Base-by-base conservation (phyloP, 306 rosid genomes). In the Acacia melanoxylon region DNA sequence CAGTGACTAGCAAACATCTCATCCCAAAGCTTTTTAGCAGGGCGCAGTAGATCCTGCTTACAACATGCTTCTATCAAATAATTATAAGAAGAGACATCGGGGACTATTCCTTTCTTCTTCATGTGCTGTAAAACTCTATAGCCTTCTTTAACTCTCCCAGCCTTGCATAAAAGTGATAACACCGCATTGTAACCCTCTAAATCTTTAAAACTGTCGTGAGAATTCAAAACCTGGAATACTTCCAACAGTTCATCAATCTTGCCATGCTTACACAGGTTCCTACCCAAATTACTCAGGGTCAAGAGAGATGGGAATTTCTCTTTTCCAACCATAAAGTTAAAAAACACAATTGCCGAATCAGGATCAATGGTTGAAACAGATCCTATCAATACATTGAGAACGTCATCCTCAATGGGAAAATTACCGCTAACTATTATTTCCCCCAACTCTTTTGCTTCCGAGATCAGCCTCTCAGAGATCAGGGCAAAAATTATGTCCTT, bases 21-120 rank as follows among this genome's bases (percentile, higher is more conserved):
- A 86, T 95, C 98, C 99, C 99, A 93, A 22, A 93, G 94, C 89
- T 86, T 89, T 79, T 76, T 89, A 19, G 98, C 98, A 15, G 99
- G 99, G 67, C 95, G 92, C 75, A 93, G 82, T 35, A 91, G 83
- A 82, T 91, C 98, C 78, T 90, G 95, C 83, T 89, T 87, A 77
- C 99, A 95, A 79, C 98, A 95, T 5, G 95, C 94, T 86, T 95
- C 93, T 86, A 95, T 90, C 29, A 95, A 85, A 83, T 87, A 88
- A 76, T 95, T 95, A 75, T 95, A 95, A 14, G 90, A 87, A 0
- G 74, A 75, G 22, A 89, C 87, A 76, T 91, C 84, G 6, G 97
- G 94, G 45, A 78, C 75, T 68, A 93, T 72, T 48, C 97, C 94
- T 81, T 86, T 89, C 90, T 89, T 95, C 90, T 85, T 93, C 91